phyloP scores from a whole-genome alignment of 208 protist genomes.

The Wallacemonas rigidus region DNA sequence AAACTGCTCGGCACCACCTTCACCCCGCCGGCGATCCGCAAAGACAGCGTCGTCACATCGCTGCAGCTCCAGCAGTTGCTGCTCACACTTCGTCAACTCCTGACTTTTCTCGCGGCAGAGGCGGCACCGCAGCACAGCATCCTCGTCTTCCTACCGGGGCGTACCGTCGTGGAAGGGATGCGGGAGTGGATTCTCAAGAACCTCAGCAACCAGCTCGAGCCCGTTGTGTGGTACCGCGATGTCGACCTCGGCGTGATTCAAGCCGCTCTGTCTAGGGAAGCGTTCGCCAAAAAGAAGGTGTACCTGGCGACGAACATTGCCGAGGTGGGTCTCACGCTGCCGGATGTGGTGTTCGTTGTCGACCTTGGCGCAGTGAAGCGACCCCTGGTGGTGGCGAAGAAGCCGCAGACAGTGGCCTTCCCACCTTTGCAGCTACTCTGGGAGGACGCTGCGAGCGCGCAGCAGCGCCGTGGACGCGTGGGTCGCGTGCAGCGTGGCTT shows the following conservation, averaged over 20 bases:
- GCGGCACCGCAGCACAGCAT: constrained; percentile 71
- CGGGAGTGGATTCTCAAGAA: constrained; percentile 62
- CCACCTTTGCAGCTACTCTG: constrained; percentile 80
- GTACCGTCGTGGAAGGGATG: constrained; percentile 69
- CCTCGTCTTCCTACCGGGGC: constrained; percentile 94
- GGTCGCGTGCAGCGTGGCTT: constrained; percentile 89
- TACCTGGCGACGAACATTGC: constrained; percentile 96
- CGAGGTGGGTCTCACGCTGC: constrained; percentile 96
- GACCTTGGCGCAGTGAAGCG: constrained; percentile 90
- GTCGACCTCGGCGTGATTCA: constrained; percentile 90
- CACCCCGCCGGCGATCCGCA: constrained; percentile 28
- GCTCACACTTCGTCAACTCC: constrained; percentile 56
- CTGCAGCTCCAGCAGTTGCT: constrained; percentile 70
- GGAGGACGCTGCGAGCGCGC: constrained; percentile 58
- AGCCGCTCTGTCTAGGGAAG: constrained; percentile 77
- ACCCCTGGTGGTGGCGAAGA: constrained; percentile 53
- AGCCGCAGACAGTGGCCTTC: constrained; percentile 63
- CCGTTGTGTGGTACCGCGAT: constrained; percentile 85
- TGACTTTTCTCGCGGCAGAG: constrained; percentile 59
- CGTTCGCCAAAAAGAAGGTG: constrained; percentile 89
- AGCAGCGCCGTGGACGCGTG: constrained; percentile 78
- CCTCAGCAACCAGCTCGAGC: constrained; percentile 67
- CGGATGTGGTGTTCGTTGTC: constrained; percentile 95
- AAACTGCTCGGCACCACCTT: constrained; percentile 52
- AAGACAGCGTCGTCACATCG: constrained; percentile 42